These are phyloP conservation scores for Coniochaeta sp. DNA, from an alignment of 2,329 filamentous ascomycete species.

Conservation along the genomic window DNA sequence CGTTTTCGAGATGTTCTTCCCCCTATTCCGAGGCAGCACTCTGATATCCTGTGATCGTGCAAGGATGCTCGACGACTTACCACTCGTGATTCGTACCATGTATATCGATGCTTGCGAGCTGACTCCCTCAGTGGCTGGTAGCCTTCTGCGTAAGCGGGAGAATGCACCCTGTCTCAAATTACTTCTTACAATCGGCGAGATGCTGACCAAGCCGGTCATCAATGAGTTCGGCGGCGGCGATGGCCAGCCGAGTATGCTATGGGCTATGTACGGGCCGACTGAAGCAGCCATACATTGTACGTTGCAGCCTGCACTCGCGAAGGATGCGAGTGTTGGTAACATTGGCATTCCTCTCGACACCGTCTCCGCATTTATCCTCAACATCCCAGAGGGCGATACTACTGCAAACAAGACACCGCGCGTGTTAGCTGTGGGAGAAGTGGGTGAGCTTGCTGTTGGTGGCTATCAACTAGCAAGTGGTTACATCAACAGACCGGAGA, in stretches of 20 bases:
- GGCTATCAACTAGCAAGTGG: constrained; percentile 72
- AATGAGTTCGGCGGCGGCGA: constrained; percentile 65
- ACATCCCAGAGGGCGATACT: constrained; percentile 31
- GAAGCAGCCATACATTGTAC: constrained; percentile 89
- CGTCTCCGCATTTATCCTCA: constrained; percentile 68
- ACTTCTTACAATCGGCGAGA: constrained; percentile 85
- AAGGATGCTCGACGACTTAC: constrained; percentile 68
- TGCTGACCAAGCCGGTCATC: constrained; percentile 73
- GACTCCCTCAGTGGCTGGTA: constrained; percentile 80
- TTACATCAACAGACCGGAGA: constrained; percentile 74
- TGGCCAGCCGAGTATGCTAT: constrained; percentile 56
- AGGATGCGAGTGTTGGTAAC: constrained; percentile 50
- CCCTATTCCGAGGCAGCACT: constrained; percentile 65
- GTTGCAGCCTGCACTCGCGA: constrained; percentile 55
- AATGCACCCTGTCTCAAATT: constrained; percentile 62
- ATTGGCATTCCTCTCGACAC: constrained; percentile 77
- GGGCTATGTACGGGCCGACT: constrained; percentile 92
- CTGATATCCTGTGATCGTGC: constrained; percentile 64
- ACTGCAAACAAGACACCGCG: constrained; percentile 25
- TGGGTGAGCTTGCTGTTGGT: constrained; percentile 76
- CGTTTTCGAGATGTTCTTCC: constrained; percentile 92
- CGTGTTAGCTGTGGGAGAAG: constrained; percentile 56
- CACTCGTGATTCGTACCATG: constrained; percentile 55
- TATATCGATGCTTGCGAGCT: constrained; percentile 78
- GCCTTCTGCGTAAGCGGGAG: constrained; percentile 60